Evolutionary conservation across 2,329 filamentous ascomycete genomes (phyloP).

Genomic region (Rhinocladiella mackenziei): DNA sequence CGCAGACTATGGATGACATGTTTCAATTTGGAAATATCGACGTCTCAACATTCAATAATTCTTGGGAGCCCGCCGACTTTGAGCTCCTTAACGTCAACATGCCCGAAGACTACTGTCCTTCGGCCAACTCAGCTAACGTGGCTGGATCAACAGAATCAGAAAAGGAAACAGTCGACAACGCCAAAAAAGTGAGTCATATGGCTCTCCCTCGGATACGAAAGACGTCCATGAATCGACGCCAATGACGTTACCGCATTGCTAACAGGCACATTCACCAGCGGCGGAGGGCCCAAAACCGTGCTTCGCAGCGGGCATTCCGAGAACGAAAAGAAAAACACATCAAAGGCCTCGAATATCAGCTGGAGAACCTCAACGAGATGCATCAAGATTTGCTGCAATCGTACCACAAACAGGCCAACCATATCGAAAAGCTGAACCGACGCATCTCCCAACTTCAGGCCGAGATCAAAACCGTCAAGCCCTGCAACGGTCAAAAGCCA

Average conservation of each 20-base stretch:
- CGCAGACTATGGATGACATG: constrained; percentile 5
- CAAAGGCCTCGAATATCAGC: constrained; percentile 75
- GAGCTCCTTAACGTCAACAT: neutral
- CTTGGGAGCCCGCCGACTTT: constrained; percentile 6
- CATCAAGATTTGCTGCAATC: constrained; percentile 31
- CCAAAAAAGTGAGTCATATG: constrained; percentile 10
- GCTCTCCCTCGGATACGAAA: neutral
- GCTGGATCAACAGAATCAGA: constrained; percentile 3
- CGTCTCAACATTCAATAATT: neutral
- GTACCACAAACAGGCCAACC: constrained; percentile 28
- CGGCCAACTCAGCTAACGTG: neutral
- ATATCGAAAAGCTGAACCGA: constrained; percentile 11
- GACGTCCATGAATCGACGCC: too few species aligned
- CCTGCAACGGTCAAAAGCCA: neutral
- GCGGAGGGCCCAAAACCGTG: constrained; percentile 89
- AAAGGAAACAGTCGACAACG: constrained; percentile 1
- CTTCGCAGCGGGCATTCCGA: constrained; percentile 84
- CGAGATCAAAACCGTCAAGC: constrained; percentile 8
- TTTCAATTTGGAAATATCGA: constrained; percentile 2
- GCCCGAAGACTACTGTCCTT: neutral
- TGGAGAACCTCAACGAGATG: constrained; percentile 54
- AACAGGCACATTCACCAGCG: too few species aligned
- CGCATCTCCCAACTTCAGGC: constrained; percentile 12
- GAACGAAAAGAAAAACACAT: constrained; percentile 90
- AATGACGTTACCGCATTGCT: too few species aligned